phyloP scores from a whole-genome alignment of 140 eudicot species.

The Cichorium intybus region DNA sequence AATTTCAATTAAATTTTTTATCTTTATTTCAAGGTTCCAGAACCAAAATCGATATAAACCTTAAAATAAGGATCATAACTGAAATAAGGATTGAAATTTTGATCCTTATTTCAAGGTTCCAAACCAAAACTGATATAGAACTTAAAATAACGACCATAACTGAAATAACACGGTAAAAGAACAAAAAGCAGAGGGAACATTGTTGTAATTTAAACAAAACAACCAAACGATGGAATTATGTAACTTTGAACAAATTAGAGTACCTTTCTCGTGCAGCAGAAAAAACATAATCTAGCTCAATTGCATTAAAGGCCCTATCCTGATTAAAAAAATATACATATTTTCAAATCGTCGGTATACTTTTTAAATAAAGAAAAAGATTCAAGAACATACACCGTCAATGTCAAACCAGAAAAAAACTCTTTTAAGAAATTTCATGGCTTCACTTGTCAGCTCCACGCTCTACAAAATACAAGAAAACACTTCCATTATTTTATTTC shows the following conservation, averaged over 20 bases:
- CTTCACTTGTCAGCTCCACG: slow-evolving; percentile 75
- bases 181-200: no score
- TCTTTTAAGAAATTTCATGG: slow-evolving; percentile 55
- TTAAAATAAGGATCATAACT: no score
- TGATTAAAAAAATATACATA: slow-evolving; percentile 16
- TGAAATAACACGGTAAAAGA: no score
- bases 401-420: slow-evolving; percentile 48
- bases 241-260: not conserved
- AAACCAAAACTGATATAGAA: not conserved
- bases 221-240: not conserved
- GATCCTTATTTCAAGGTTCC: no score
- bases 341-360: not conserved
- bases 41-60: no score
- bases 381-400: slow-evolving; percentile 51
- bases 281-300: slow-evolving; percentile 55
- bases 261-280: slow-evolving; percentile 72
- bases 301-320: slow-evolving; percentile 55
- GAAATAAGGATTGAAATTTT: no score
- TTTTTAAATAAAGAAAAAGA: not conserved
- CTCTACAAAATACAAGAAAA: slow-evolving; percentile 54
- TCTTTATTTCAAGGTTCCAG: no score
- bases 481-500: no score
- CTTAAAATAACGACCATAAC: no score
- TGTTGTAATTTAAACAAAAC: no score
- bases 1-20: no score